A percentile compares a stretch with the other conserved stretches of the same genome.
These are phyloP conservation scores for Boletus vermiculosoides DNA, from an alignment of 768 basidiomycete genomes.

Conservation along the genomic window DNA sequence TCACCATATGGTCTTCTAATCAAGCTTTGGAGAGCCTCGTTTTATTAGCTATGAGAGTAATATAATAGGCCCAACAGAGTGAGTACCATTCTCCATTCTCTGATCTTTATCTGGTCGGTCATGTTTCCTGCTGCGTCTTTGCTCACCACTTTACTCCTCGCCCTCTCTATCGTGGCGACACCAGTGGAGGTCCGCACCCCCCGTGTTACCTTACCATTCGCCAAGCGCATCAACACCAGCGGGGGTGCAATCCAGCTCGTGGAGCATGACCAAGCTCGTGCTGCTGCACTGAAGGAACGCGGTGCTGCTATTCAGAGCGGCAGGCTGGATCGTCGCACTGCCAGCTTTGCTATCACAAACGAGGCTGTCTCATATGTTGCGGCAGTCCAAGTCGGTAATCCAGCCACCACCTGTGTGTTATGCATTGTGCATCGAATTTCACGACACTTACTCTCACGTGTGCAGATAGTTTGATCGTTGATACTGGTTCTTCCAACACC, in stretches of 20 bases:
- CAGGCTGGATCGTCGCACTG: slow-evolving; percentile 16
- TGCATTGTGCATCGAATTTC: neutral
- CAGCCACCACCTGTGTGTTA: slow-evolving; percentile 49
- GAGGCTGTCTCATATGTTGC: slow-evolving; percentile 38
- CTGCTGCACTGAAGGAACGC: slow-evolving; percentile 40
- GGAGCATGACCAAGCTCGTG: slow-evolving; percentile 50
- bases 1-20: slow-evolving; percentile 13
- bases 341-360: slow-evolving; percentile 42
- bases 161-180: slow-evolving; percentile 45
- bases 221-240: slow-evolving; percentile 52
- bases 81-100: slow-evolving; percentile 13
- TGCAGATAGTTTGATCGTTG: slow-evolving; percentile 54
- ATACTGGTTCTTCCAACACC: slow-evolving; percentile 68
- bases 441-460: neutral
- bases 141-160: slow-evolving; percentile 46
- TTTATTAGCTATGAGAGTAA: neutral
- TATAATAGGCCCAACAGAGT: slow-evolving; percentile 22
- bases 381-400: slow-evolving; percentile 52
- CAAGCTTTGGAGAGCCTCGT: neutral
- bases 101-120: slow-evolving; percentile 15
- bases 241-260: slow-evolving; percentile 48
- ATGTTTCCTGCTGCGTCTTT: slow-evolving; percentile 43
- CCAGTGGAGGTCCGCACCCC: slow-evolving; percentile 41
- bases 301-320: slow-evolving; percentile 34
- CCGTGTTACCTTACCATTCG: slow-evolving; percentile 48